phyloP scores from a whole-genome alignment of 495 filamentous ascomycete genomes.

The Chaetomium tenue region DNA sequence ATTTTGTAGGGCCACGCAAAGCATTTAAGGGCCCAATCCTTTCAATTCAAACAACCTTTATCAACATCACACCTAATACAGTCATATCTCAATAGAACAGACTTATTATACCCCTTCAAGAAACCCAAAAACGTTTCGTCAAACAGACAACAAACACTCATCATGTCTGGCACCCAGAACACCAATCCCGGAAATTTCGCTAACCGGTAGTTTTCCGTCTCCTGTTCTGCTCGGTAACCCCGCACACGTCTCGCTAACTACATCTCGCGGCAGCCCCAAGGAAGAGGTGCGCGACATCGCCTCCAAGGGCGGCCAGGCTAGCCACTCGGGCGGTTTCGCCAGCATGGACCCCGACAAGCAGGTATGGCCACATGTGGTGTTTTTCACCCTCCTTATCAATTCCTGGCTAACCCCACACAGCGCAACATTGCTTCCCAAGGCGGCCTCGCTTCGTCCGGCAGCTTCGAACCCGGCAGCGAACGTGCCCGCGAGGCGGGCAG shows the following conservation, averaged over 20 bases:
- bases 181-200: constrained; percentile 63
- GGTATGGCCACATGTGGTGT: not conserved
- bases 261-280: constrained; percentile 36
- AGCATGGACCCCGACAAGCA: constrained; percentile 24
- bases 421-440: constrained; percentile 53
- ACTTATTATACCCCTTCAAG: too few relatives aligned
- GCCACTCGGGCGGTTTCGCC: constrained; percentile 30
- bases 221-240: not conserved
- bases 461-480: constrained; percentile 20
- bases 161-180: constrained; percentile 34
- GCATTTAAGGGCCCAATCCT: too few relatives aligned
- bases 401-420: constrained; percentile 12
- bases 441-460: constrained; percentile 39
- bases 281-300: constrained; percentile 59
- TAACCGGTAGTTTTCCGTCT: constrained; percentile 50
- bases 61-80: too few relatives aligned
- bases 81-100: too few relatives aligned
- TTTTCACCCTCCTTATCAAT: not conserved
- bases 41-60: too few relatives aligned
- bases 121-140: not conserved
- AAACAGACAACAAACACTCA: not conserved
- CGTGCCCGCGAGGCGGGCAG: constrained; percentile 19
- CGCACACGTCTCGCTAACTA: not conserved
- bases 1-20: too few relatives aligned
- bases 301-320: constrained; percentile 51